Percentiles rank a stretch among this genome's conserved stretches.
These are phyloP conservation scores for Avena sativa DNA, from an alignment of 176 grass and related monocot genomes.

Conservation along the genomic window DNA sequence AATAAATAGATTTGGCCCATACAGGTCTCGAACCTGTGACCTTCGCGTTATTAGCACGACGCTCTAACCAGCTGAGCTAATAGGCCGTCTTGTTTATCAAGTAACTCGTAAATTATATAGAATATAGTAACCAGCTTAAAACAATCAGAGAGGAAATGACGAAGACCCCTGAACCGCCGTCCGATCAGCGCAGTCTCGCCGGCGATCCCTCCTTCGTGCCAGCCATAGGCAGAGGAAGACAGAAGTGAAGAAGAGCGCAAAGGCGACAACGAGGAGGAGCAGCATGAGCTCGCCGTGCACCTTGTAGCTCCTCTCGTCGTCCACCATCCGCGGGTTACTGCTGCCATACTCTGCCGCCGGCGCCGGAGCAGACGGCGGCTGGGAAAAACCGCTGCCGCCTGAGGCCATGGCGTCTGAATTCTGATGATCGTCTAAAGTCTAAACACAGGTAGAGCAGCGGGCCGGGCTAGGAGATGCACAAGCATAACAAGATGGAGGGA, in stretches of 20 bases:
- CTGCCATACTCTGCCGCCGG: background rate
- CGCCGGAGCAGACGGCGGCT: background rate
- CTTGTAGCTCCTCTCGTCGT: constrained; percentile 42
- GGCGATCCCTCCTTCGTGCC: background rate
- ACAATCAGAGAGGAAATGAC: too few relatives aligned
- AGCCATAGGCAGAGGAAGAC: background rate
- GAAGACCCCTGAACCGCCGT: too few relatives aligned
- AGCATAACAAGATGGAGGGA: too few relatives aligned
- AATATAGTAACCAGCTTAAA: too few relatives aligned
- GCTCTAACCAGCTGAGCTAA: constrained; percentile 63
- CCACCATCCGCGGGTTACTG: background rate
- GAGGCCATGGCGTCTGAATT: background rate
- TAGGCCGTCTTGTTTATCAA: too few relatives aligned
- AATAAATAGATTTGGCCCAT: constrained; percentile 46
- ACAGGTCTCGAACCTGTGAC: constrained; percentile 88
- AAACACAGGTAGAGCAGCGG: too few relatives aligned
- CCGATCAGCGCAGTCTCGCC: background rate
- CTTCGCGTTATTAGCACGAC: constrained; percentile 97
- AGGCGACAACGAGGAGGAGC: background rate
- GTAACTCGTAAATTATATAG: too few relatives aligned
- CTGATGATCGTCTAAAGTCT: too few relatives aligned
- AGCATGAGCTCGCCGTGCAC: constrained; percentile 42
- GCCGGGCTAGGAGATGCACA: too few relatives aligned
- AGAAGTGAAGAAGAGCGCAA: constrained; percentile 5
- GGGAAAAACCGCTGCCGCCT: background rate